Percentiles rank a stretch among this genome's conserved stretches.
Evolutionary conservation across 192 early-diverging fungal species (phyloP).

Genomic region (Gaertneriomyces sp.): DNA sequence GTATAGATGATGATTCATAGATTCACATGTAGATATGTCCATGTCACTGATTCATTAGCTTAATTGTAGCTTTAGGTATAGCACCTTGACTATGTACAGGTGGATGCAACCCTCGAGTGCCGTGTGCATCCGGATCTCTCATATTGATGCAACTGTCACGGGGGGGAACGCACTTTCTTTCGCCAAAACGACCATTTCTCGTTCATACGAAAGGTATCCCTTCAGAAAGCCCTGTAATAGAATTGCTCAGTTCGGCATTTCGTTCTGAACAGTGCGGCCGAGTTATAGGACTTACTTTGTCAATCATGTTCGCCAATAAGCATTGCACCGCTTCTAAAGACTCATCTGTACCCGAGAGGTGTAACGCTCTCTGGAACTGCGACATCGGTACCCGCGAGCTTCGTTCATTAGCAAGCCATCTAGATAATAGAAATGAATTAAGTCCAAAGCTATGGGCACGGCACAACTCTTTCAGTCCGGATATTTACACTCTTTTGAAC

Average conservation of each 20-base stretch:
- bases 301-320: conserved; percentile 85
- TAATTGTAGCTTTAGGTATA: no score
- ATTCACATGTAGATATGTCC: no score
- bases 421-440: conserved; percentile 16
- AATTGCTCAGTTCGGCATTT: not conserved
- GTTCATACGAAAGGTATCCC: conserved; percentile 83
- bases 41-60: no score
- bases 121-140: not conserved
- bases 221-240: conserved; percentile 69
- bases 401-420: conserved; percentile 49
- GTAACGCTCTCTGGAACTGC: conserved; percentile 64
- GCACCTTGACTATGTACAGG: no score
- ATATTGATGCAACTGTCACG: conserved; percentile 23
- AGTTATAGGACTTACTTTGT: conserved; percentile 51
- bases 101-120: no score
- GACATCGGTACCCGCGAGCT: conserved; percentile 57
- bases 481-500: conserved; percentile 69
- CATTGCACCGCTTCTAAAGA: conserved; percentile 78
- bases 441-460: not conserved
- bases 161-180: conserved; percentile 75
- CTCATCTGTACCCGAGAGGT: conserved; percentile 50
- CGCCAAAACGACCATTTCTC: conserved; percentile 70
- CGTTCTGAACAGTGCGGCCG: not conserved
- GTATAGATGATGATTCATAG: conserved; percentile 45
- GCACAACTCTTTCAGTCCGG: conserved; percentile 17